These are phyloP conservation scores for Neovahlkampfia damariscottae DNA, from an alignment of 78 protist species.

Conservation along the genomic window DNA sequence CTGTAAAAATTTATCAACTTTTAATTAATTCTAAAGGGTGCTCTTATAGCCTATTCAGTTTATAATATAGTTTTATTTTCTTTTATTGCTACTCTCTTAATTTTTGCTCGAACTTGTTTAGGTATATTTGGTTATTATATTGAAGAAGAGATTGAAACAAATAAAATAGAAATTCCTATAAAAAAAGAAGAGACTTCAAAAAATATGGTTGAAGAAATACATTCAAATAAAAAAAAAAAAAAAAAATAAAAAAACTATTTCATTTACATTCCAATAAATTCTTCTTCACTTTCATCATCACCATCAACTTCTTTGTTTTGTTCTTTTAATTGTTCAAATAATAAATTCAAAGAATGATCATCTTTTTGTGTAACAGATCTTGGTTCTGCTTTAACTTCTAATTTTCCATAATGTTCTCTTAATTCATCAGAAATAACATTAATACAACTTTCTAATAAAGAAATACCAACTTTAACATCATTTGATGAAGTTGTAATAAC, in stretches of 20 bases:
- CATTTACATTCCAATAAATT: not conserved
- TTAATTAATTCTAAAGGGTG: too few relatives aligned
- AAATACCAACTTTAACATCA: constrained; percentile 67
- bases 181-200: too few relatives aligned
- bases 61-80: too few relatives aligned
- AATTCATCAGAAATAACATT: constrained; percentile 35
- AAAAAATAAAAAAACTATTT: not conserved
- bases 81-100: too few relatives aligned
- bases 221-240: constrained; percentile 3
- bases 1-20: too few relatives aligned
- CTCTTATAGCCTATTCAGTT: too few relatives aligned
- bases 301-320: constrained; percentile 48
- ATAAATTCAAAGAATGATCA: constrained; percentile 29
- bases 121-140: too few relatives aligned
- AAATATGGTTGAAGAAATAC: not conserved
- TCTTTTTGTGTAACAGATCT: constrained; percentile 46
- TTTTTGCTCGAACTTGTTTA: too few relatives aligned
- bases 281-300: constrained; percentile 28
- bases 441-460: constrained; percentile 39
- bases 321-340: constrained; percentile 33
- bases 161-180: too few relatives aligned
- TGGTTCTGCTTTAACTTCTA: constrained; percentile 35
- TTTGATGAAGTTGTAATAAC: constrained; percentile 62
- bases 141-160: too few relatives aligned
- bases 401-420: constrained; percentile 27